phyloP scores from a whole-genome alignment of 2,329 filamentous ascomycete species.

The Penicillium sp. region DNA sequence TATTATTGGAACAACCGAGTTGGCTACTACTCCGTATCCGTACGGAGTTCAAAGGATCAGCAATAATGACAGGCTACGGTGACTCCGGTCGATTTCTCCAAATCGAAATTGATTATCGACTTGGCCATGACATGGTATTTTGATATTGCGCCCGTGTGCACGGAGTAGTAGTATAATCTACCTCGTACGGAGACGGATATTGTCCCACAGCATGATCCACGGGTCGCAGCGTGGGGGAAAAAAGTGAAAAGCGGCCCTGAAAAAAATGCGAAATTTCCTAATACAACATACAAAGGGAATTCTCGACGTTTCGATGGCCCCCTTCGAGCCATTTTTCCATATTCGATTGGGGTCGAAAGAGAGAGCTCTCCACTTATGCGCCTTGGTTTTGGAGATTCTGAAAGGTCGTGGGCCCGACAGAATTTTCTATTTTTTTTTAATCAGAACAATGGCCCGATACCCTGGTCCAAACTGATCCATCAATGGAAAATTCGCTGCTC shows the following conservation, averaged over 20 bases:
- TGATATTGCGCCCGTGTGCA: neutral
- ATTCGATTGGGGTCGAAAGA: neutral
- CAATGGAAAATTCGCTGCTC: neutral
- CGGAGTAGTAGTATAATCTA: neutral
- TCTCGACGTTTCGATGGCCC: constrained; percentile 14
- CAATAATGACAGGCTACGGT: neutral
- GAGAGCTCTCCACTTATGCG: constrained; percentile 10
- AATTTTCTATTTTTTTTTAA: constrained; percentile 1
- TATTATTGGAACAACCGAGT: neutral
- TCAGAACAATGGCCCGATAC: neutral
- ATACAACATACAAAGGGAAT: neutral
- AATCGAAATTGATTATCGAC: neutral
- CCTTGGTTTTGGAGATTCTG: neutral
- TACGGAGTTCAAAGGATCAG: neutral
- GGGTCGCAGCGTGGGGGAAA: constrained; percentile 19
- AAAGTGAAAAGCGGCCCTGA: neutral
- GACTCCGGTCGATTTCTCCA: neutral
- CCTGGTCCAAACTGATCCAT: neutral
- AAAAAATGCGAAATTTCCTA: neutral
- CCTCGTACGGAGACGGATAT: neutral
- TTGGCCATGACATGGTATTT: neutral
- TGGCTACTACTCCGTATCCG: neutral
- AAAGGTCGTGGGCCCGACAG: constrained; percentile 2
- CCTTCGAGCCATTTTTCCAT: constrained; percentile 5
- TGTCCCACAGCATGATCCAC: constrained; percentile 11